A percentile compares a stretch with the other conserved stretches of the same genome.
Conservation (phyloP, 73 alveolate genomes). For the Paramecium tetraurelia region DNA sequence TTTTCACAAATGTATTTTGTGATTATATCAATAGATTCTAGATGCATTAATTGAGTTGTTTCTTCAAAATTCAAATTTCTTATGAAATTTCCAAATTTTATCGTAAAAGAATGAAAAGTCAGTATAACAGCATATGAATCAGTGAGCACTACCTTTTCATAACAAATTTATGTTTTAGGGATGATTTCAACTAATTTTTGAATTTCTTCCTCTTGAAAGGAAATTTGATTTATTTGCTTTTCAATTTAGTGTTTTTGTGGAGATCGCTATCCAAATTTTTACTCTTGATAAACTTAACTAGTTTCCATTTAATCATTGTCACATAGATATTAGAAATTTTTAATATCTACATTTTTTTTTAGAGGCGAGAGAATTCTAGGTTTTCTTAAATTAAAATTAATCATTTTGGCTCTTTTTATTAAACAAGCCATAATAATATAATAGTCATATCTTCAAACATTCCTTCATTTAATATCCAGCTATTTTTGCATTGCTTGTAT, state of each 20-base stretch:
- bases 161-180: neutral
- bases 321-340: neutral
- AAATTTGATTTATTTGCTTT: neutral
- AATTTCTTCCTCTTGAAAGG: neutral
- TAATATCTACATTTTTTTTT: neutral
- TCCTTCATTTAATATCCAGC: neutral
- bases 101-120: neutral
- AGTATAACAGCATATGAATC: neutral
- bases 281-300: neutral
- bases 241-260: neutral
- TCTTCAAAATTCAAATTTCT: neutral
- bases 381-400: neutral
- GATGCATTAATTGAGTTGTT: neutral
- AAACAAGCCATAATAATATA: conserved; percentile 39
- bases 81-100: neutral
- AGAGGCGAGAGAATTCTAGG: neutral
- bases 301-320: neutral
- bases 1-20: neutral
- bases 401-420: conserved; percentile 25
- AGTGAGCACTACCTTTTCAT: neutral
- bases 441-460: conserved; percentile 43
- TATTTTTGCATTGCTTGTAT: neutral
- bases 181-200: neutral
- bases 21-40: neutral
- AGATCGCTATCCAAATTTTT: neutral